Evolutionary conservation across 805 yeast species (phyloP), one percentile per base, ranked within the genome.

Genomic region (Hermanozyma aechmeae): DNA sequence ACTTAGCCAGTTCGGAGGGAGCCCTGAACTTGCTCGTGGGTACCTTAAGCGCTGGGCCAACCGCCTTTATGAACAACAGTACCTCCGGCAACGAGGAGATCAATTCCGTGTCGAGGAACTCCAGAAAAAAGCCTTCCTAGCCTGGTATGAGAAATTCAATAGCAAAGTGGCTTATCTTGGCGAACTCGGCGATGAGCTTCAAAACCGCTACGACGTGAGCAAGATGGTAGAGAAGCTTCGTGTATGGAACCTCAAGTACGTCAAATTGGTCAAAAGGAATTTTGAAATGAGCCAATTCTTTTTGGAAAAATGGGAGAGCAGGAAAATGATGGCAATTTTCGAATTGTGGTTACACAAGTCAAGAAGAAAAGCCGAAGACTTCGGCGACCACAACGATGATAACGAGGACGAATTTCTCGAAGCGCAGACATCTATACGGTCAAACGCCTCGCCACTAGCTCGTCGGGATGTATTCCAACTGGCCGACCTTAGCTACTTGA

Each of bases 341-440:
- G 64, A 59, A 22, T 38, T 62, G 10, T 62, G 69, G 69, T 13
- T 45, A 4, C 48, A 45, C 27, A 60, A 57, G 30, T 26, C 40
- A 2, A 34, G 35, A 24, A 43, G 45, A 26, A 28, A 31, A 16
- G 13, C 26, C 4, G 31, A 26, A 5, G 30, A 14, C 11, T 33
- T 33, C 5, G 27, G 16, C 2, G 34, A 31, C 7, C 36, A 26
- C n/a, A n/a, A n/a, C n/a, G 31, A 26, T 5, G 30, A 14, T n/a
- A 34, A 35, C 5, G 27, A 19, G 2, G 34, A 31, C 7, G 37
- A 26, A 4, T 43, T 31, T n/a, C 40, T 25, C 3, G 41, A 37
- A 5, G 41, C 46, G 2, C 47, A 48, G 16, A 32, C 47, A 4
- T 45, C 48, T 19, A 32, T 51, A 12, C 31, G 46, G 5, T 43